A percentile compares a stretch with the other conserved stretches of the same genome.
These are phyloP conservation scores for Geotrichum candidum DNA, from an alignment of 1,139 yeast species.

Conservation along the genomic window DNA sequence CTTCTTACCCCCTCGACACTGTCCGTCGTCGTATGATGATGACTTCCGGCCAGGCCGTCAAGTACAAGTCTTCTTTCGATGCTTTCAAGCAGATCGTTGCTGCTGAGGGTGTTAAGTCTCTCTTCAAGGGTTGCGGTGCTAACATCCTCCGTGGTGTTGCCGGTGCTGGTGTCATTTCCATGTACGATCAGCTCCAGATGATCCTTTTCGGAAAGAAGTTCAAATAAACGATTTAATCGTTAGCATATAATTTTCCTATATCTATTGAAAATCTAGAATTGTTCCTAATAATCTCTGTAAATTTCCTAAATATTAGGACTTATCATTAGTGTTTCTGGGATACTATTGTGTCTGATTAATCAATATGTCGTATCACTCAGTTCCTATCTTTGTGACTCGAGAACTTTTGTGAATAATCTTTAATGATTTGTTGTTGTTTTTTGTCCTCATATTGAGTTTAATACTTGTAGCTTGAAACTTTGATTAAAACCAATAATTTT, in stretches of 20 bases:
- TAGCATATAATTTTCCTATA: neutral
- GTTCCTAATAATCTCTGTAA: neutral
- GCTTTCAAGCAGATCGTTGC: constrained; percentile 67
- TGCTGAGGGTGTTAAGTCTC: constrained; percentile 63
- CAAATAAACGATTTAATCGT: constrained; percentile 36
- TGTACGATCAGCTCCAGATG: constrained; percentile 73
- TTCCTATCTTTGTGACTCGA: too few relatives aligned
- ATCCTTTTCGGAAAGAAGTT: constrained; percentile 69
- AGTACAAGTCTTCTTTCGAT: constrained; percentile 69
- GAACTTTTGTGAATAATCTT: neutral
- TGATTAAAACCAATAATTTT: constrained; percentile 20
- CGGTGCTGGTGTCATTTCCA: constrained; percentile 79
- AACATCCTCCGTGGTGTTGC: constrained; percentile 85
- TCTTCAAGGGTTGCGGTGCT: constrained; percentile 85
- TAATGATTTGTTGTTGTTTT: constrained; percentile 39
- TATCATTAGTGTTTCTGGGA: neutral
- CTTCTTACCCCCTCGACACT: constrained; percentile 76
- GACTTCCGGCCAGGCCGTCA: constrained; percentile 77
- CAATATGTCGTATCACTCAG: neutral
- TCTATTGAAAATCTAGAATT: neutral
- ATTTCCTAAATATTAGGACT: neutral
- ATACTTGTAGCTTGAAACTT: constrained; percentile 27
- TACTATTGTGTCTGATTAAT: too few relatives aligned
- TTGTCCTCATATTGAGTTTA: constrained; percentile 17
- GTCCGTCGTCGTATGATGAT: constrained; percentile 86